Percentiles rank a stretch among this genome's conserved stretches.
Evolutionary conservation across 1,284 basidiomycete genomes (phyloP).

Genomic region (Ceratobasidium sp.): DNA sequence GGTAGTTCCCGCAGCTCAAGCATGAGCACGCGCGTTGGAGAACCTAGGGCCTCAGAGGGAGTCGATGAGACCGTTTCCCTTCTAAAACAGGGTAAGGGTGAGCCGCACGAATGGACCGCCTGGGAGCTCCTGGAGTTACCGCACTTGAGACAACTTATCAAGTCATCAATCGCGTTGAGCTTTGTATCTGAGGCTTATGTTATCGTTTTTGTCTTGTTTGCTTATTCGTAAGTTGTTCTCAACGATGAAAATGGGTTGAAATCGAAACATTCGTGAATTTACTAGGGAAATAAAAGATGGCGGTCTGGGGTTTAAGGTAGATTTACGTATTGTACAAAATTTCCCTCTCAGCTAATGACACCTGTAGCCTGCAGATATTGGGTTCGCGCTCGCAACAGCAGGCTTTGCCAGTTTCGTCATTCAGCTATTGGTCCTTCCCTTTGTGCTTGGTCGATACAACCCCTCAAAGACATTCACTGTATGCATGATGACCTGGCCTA

Average conservation of each 20-base stretch:
- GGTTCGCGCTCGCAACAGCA: conserved; percentile 21
- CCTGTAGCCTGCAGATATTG: conserved; percentile 26
- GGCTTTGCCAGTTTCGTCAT: conserved; percentile 6
- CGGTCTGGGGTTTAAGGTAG: conserved; percentile 29
- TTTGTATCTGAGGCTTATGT: conserved; percentile 28
- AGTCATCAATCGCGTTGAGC: conserved; percentile 15
- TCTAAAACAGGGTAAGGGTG: background rate
- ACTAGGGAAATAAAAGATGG: conserved; percentile 19
- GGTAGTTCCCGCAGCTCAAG: conserved; percentile 20
- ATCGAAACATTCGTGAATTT: too few species aligned
- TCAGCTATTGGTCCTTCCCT: conserved; percentile 16
- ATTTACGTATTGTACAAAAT: background rate
- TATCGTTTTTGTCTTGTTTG: conserved; percentile 37
- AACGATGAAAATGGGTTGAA: too few species aligned
- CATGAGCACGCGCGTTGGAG: conserved; percentile 19
- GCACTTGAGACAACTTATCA: conserved; percentile 11
- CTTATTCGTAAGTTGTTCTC: conserved; percentile 32
- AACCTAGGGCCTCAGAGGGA: background rate
- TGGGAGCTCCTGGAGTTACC: conserved; percentile 23
- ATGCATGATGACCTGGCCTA: conserved; percentile 31
- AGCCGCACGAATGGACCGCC: conserved; percentile 19
- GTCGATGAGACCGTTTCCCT: conserved; percentile 9
- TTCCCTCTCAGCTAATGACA: background rate
- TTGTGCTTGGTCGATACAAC: conserved; percentile 17
- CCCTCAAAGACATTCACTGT: background rate